Conservation (phyloP, 1,139 yeast genomes). For the Geotrichum klebahnii region DNA sequence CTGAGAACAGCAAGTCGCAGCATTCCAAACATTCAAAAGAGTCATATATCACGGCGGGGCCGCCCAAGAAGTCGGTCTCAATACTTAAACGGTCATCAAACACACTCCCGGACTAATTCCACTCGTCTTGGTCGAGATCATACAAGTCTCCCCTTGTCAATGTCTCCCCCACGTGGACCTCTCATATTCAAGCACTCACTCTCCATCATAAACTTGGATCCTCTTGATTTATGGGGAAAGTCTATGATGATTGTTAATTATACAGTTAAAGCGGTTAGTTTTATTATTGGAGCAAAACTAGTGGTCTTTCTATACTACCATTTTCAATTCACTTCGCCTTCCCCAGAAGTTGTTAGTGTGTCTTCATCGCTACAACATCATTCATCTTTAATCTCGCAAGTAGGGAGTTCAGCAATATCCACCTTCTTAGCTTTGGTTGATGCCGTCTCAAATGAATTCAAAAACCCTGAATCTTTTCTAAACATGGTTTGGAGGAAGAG, state of each 20-base stretch:
- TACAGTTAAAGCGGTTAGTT: not conserved
- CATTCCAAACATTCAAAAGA: not conserved
- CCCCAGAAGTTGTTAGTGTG: too few relatives aligned
- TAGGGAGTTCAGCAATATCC: not conserved
- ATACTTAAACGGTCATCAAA: not conserved
- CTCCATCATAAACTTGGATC: constrained; percentile 11
- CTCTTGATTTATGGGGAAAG: constrained; percentile 1
- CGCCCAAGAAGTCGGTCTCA: not conserved
- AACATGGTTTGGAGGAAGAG: not conserved
- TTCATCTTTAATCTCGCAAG: not conserved
- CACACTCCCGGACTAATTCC: not conserved
- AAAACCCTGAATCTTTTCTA: not conserved
- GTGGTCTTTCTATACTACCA: not conserved
- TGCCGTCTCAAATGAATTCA: not conserved
- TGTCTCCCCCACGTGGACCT: constrained; percentile 3
- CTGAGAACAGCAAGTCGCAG: not conserved
- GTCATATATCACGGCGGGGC: not conserved
- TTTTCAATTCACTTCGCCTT: not conserved
- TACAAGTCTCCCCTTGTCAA: not conserved
- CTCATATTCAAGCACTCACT: constrained; percentile 7
- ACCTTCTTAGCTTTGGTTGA: not conserved
- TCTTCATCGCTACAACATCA: too few relatives aligned
- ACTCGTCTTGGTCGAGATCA: not conserved
- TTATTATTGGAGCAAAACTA: not conserved
- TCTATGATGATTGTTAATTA: not conserved